Evolutionary conservation across 208 protist species (phyloP), one percentile per base, ranked within the genome.

Genomic region (Acanthamoeba royreba): DNA sequence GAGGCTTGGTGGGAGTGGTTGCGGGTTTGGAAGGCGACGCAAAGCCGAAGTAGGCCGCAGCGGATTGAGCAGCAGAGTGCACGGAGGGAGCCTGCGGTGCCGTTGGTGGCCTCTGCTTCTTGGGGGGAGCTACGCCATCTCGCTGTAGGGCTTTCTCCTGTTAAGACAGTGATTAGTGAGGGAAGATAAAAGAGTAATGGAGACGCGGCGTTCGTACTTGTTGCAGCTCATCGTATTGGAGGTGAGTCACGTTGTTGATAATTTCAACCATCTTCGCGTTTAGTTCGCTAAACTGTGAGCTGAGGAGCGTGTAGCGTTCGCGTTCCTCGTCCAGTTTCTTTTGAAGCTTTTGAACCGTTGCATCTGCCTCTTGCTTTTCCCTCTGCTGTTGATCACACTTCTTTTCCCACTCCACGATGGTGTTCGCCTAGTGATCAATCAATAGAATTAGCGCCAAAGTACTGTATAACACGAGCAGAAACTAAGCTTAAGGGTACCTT

Each of bases 201-300:
- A 25, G 38, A 19, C 42, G 69, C 3, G 31, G 53, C 22, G 31
- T 5, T 3, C n/a, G 31, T 19, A 79, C 69, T 42, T 79, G 69
- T 19, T 79, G 40, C 22, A 79, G 25, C 28, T 79, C 69, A 42
- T 79, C 69, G 40, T 49, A 1, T 25, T 46, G 42, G 69, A 79
- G 69, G 38, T 79, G 42, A n/a, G 69, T 79, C 40, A 79, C 69
- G 69, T 79, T 79, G 69, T 79, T 79, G 69, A 79, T 79, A 42
- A 79, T 79, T 22, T 79, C 69, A 9, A 79, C 69, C 69, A 79
- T 79, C 69, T 79, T 79, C 40, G 69, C 69, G 69, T 79, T 79
- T 33, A 79, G 69, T 25, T 79, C 69, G 40, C 17, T 79, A 25
- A 79, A 79, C 69, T 79, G 69, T 9, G 69, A 79, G 69, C 69